phyloP scores from a whole-genome alignment of 768 basidiomycete genomes.

The Tricholoma matsutake region DNA sequence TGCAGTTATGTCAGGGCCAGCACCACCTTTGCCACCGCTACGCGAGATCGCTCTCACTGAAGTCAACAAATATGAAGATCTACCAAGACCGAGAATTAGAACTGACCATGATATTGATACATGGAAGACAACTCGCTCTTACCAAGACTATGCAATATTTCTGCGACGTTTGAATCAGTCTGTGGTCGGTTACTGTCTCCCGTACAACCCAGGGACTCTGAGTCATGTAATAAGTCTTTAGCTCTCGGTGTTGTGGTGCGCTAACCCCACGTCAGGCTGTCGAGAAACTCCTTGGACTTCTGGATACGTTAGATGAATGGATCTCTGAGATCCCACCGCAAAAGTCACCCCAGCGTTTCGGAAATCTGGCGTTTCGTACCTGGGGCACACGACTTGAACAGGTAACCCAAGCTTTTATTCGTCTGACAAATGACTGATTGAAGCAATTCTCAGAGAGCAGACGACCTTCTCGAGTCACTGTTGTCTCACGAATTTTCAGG shows the following conservation, averaged over 20 bases:
- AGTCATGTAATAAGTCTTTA: conserved; percentile 30
- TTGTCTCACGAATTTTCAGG: conserved; percentile 42
- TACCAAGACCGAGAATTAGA: conserved; percentile 56
- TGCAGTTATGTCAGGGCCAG: conserved; percentile 8
- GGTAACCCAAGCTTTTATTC: conserved; percentile 37
- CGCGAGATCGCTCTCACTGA: conserved; percentile 27
- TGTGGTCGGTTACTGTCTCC: conserved; percentile 63
- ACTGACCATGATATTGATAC: conserved; percentile 67
- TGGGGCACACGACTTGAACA: conserved; percentile 81
- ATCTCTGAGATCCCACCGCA: conserved; percentile 79
- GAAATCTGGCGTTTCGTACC: conserved; percentile 85
- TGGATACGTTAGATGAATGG: conserved; percentile 70
- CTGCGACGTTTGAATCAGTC: conserved; percentile 73
- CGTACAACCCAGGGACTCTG: conserved; percentile 31
- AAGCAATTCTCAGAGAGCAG: conserved; percentile 43
- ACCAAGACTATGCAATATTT: conserved; percentile 72
- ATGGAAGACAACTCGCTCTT: conserved; percentile 76
- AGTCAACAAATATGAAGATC: conserved; percentile 4
- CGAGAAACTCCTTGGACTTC: conserved; percentile 44
- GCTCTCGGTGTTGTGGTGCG: background rate
- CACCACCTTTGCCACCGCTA: conserved; percentile 15
- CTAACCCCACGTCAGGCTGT: conserved; percentile 39
- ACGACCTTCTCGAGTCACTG: conserved; percentile 44
- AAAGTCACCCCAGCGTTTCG: conserved; percentile 78
- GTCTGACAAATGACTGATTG: background rate